These are phyloP conservation scores for Colletotrichum kahawae DNA, from an alignment of 2,329 filamentous ascomycete genomes.

Conservation along the genomic window DNA sequence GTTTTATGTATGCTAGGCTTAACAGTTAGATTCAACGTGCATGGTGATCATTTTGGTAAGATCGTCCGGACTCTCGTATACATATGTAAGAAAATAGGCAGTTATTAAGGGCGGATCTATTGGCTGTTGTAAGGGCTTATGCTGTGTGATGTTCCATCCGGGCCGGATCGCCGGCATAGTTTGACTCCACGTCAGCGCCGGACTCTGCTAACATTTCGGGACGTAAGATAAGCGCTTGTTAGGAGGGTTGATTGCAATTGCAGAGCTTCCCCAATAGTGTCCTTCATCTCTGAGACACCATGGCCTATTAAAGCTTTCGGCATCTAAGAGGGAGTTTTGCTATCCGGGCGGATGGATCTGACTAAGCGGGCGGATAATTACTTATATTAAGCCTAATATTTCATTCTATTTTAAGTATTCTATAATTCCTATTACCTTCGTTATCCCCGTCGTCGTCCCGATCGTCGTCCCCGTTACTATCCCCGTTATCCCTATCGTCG, in stretches of 20 bases:
- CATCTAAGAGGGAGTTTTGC: background rate
- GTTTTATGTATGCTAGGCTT: background rate
- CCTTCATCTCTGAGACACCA: background rate
- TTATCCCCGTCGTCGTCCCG: too few species aligned
- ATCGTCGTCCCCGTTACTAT: too few species aligned
- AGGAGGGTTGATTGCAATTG: background rate
- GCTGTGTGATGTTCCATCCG: background rate
- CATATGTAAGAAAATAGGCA: background rate
- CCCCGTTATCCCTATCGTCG: too few species aligned
- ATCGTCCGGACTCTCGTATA: background rate
- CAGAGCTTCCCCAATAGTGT: background rate
- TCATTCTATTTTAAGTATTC: too few species aligned
- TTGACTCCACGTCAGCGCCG: background rate
- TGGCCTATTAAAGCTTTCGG: background rate
- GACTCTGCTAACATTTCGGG: background rate
- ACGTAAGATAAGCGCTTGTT: background rate
- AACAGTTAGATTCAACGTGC: background rate
- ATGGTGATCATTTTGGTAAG: background rate
- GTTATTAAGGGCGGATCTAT: background rate
- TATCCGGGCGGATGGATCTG: too few species aligned
- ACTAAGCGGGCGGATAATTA: too few species aligned
- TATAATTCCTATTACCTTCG: too few species aligned
- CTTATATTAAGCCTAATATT: too few species aligned
- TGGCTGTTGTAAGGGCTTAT: background rate
- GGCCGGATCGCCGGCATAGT: background rate